These are phyloP conservation scores for Dendrobium nobile DNA, from an alignment of 106 monocot genomes.

Conservation along the genomic window DNA sequence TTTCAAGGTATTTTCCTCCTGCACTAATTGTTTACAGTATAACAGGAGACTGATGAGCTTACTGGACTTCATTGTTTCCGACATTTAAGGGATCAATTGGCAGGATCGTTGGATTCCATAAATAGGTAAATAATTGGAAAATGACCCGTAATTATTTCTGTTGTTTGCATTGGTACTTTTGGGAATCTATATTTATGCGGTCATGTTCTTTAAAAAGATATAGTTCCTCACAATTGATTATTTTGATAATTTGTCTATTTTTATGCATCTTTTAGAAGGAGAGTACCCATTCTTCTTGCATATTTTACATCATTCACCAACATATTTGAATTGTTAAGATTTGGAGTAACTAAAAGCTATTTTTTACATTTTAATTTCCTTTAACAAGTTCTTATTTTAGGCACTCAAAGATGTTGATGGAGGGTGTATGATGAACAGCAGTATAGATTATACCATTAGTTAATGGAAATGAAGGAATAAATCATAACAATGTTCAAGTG, in stretches of 20 bases:
- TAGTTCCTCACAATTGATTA: not conserved
- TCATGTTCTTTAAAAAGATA: not conserved
- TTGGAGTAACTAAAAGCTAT: not conserved
- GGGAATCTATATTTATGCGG: not conserved
- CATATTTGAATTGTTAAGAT: not conserved
- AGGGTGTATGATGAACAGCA: not conserved
- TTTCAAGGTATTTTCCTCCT: not conserved
- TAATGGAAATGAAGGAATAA: too few relatives aligned
- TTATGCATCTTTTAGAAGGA: not conserved
- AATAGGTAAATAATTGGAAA: slow-evolving; percentile 46
- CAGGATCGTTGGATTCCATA: slow-evolving; percentile 68
- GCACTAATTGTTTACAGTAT: not conserved
- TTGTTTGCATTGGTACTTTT: not conserved
- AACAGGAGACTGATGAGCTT: slow-evolving; percentile 90
- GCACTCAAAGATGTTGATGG: not conserved
- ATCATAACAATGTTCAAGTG: too few relatives aligned
- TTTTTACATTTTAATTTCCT: not conserved
- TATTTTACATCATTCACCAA: not conserved
- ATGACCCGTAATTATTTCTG: not conserved
- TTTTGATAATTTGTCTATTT: not conserved
- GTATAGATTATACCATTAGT: not conserved
- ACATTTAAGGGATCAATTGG: slow-evolving; percentile 78
- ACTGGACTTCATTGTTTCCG: slow-evolving; percentile 96
- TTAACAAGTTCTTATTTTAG: not conserved
- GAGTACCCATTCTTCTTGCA: not conserved